phyloP scores from a whole-genome alignment of 768 basidiomycete species.

The Suillus lakei region DNA sequence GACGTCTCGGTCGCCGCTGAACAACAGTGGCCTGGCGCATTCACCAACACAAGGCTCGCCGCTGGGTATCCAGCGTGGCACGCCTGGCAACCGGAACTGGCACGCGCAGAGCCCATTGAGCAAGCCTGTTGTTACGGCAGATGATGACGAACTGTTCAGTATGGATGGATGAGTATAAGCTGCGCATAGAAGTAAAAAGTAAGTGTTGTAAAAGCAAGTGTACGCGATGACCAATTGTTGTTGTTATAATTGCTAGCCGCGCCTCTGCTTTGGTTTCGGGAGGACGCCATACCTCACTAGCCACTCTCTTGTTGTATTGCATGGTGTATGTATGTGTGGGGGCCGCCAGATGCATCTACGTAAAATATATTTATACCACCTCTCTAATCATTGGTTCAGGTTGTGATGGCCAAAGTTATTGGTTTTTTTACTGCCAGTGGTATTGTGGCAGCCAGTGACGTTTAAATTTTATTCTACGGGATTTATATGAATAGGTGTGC shows the following conservation, averaged over 20 bases:
- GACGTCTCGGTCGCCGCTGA: constrained; percentile 26
- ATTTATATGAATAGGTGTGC: not conserved
- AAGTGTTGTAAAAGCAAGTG: constrained; percentile 7
- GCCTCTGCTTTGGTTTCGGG: constrained; percentile 2
- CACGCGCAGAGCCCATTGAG: constrained; percentile 60
- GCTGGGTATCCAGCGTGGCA: constrained; percentile 28
- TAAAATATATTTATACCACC: constrained; percentile 11
- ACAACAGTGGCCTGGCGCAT: constrained; percentile 1
- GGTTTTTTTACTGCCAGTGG: not conserved
- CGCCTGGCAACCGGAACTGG: constrained; percentile 36
- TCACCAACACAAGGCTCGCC: constrained; percentile 26
- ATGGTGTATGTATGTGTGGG: constrained; percentile 9
- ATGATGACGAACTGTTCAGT: constrained; percentile 70
- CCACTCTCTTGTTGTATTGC: constrained; percentile 6
- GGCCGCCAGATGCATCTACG: constrained; percentile 4
- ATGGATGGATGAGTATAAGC: constrained; percentile 55
- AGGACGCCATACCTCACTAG: constrained; percentile 8
- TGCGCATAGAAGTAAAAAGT: constrained; percentile 1
- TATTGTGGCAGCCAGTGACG: not conserved
- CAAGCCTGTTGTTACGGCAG: constrained; percentile 59
- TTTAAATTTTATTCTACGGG: not conserved
- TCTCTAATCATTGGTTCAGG: constrained; percentile 1
- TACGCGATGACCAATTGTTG: not conserved
- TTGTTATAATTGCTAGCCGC: constrained; percentile 8
- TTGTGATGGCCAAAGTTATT: not conserved